A percentile compares a stretch with the other conserved stretches of the same genome.
Evolutionary conservation across 2,329 filamentous ascomycete species (phyloP).

Genomic region (Pseudocercospora eumusae): DNA sequence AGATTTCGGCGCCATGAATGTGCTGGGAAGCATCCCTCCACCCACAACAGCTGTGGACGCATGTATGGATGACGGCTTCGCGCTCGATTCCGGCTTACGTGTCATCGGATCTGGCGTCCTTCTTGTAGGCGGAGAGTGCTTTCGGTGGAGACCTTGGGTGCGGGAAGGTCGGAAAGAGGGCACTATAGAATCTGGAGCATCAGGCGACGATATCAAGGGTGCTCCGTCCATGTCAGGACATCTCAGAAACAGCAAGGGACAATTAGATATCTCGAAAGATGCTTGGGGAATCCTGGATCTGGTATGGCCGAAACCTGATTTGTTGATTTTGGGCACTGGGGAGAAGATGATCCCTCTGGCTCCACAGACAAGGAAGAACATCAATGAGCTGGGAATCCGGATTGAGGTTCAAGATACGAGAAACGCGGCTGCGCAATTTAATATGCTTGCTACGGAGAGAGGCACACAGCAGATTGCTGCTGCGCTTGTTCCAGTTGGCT

Average conservation of each 20-base stretch:
- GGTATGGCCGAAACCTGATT: constrained; percentile 89
- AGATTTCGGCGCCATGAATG: constrained; percentile 75
- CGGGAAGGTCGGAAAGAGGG: constrained; percentile 41
- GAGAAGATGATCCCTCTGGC: constrained; percentile 73
- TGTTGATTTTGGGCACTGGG: constrained; percentile 87
- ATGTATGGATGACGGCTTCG: constrained; percentile 80
- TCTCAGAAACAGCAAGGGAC: constrained; percentile 73
- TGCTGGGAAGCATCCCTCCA: constrained; percentile 71
- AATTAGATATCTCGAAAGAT: constrained; percentile 72
- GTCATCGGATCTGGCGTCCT: constrained; percentile 71
- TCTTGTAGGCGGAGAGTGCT: constrained; percentile 83
- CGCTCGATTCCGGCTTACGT: constrained; percentile 76
- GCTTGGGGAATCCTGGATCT: constrained; percentile 75
- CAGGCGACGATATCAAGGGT: constrained; percentile 34
- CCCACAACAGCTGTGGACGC: constrained; percentile 83
- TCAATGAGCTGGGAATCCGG: constrained; percentile 77
- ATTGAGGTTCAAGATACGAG: constrained; percentile 89
- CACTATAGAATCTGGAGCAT: constrained; percentile 42
- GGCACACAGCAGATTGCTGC: constrained; percentile 83
- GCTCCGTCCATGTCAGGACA: constrained; percentile 41
- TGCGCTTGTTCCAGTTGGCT: constrained; percentile 82
- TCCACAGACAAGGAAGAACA: constrained; percentile 68
- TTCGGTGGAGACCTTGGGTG: constrained; percentile 83
- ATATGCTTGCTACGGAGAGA: constrained; percentile 89
- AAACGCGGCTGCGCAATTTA: constrained; percentile 93